Evolutionary conservation across 129 eudicot species (phyloP), one percentile per base, ranked within the genome.

Genomic region (Arctium lappa): DNA sequence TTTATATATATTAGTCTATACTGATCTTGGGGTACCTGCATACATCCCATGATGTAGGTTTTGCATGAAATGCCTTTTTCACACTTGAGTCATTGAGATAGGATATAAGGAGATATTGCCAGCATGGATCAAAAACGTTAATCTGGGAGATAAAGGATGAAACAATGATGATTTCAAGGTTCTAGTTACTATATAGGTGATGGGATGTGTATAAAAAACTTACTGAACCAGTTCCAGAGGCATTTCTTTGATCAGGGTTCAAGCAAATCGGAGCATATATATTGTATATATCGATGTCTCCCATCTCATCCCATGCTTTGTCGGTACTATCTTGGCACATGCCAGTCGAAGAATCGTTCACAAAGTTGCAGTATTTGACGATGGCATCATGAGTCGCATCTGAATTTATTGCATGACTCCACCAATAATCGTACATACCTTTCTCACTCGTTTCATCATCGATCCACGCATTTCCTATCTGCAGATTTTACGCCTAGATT

Each of bases 391-490:
- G 82, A 37, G 85, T 84, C 56, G 80, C 83, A 40, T 84, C 90
- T 38, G 90, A 87, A 40, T 27, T 83, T 48, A 81, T n/a, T 12
- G 86, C 90, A 78, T 85, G 90, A 62, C 56, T 81, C 89, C 90
- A 85, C 68, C 75, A 82, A 69, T 84, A 75, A 68, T 85, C 86
- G 4, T 11, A 77, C 42, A 81, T 1, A 12, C 90, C 86, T 9
- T 60, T 46, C 10, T 27, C 11, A 63, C 12, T 48, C 9, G 88
- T 81, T 60, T 74, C 74, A 50, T 88, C 88, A 50, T 88, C 83
- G 18, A 85, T 81, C 88, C 79, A 78, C 15, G 88, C 88, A 79
- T 88, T 88, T 13, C 90, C 88, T 8, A 85, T 81, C 88, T 88
- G 86, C 66, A 36, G 3, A 62, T 16, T 60, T 10, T 7, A 68